phyloP scores from a whole-genome alignment of 345 rosid species.

The Raphanus raphanistrum region DNA sequence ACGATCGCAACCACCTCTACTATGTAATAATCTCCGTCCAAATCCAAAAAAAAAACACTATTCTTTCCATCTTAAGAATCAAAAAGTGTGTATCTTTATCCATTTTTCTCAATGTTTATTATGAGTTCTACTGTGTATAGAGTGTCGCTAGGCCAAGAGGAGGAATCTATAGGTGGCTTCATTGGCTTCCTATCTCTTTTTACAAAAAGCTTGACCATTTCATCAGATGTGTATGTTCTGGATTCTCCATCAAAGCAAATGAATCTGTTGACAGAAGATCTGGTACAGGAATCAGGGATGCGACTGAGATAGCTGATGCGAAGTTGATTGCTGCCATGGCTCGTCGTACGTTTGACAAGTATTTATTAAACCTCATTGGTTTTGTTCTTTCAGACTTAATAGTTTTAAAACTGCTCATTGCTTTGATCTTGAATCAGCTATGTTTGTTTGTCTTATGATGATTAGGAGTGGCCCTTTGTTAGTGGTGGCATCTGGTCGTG shows the following conservation, averaged over 20 bases:
- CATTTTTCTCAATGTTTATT: not conserved
- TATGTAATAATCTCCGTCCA: constrained; percentile 47
- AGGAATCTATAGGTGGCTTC: constrained; percentile 72
- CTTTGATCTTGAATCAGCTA: not conserved
- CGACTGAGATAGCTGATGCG: constrained; percentile 66
- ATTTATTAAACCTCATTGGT: constrained; percentile 16
- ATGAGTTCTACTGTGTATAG: constrained; percentile 39
- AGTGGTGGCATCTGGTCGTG: constrained; percentile 91
- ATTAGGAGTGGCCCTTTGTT: constrained; percentile 75
- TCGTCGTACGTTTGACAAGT: constrained; percentile 62
- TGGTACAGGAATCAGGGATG: constrained; percentile 63
- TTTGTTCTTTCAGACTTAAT: not conserved
- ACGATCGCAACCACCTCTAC: constrained; percentile 54
- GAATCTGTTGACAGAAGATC: constrained; percentile 21
- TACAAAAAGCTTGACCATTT: constrained; percentile 48
- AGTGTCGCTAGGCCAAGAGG: constrained; percentile 79
- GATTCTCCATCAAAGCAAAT: constrained; percentile 22
- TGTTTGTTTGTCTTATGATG: not conserved
- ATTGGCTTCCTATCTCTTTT: constrained; percentile 77
- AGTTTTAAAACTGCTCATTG: not conserved
- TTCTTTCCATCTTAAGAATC: not conserved
- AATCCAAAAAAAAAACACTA: not conserved
- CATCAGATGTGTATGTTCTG: constrained; percentile 40
- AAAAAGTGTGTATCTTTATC: constrained; percentile 15
- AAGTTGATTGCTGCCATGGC: constrained; percentile 74